Base-by-base conservation (phyloP, 2,329 filamentous ascomycete genomes). In the Ophiocordyceps camponoti-leonardi region DNA sequence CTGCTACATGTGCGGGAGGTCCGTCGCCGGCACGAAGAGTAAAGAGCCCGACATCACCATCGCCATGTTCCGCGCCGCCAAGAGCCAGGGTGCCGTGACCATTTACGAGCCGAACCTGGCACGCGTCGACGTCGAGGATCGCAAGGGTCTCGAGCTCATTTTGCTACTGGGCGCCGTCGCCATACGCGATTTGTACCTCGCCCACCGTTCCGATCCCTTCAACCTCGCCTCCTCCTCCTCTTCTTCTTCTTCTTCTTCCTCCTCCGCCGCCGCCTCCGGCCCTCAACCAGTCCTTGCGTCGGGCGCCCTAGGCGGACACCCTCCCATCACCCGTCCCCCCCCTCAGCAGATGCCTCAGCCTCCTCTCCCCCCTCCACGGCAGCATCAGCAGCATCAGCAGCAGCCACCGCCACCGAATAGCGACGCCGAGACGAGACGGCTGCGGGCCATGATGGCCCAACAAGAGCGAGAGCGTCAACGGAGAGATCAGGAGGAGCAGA, bases 21-120 rank as follows among this genome's bases (percentile, higher is more conserved):
- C 77, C 13, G 75, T 83, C 0, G 77, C 75, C 20, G 77, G 77
- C n/a, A 85, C 81, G 63, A 85, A 85, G 68, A 83, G 72, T 66
- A 90, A 85, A 59, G 92, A 98, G 59, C 90, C 92, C 0, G 92
- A 96, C 62, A 96, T 96, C 53, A 88, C 87, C 0, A 73, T 96
- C n/a, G 87, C 86, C 2, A 74, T 96, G 54, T 94, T 88, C 68
- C 79, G 82, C 52, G 73, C 75, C 18, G 69, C 81, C 23, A 81
- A 77, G 52, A 64, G 68, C 43, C 84, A 88, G 53, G 67, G 65
- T 33, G 58, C 61, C 28, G 64, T 96, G 48, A 94, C 88, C 2
- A 73, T 98, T 40, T 95, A 96, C 66, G 85, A 98, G 62, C 85
- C 90, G 6, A 96, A 96, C 58, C 71, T 96, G 57, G 81, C 83